Base-by-base conservation (phyloP, 1,284 basidiomycete species). In the Ganoderma boninense region DNA sequence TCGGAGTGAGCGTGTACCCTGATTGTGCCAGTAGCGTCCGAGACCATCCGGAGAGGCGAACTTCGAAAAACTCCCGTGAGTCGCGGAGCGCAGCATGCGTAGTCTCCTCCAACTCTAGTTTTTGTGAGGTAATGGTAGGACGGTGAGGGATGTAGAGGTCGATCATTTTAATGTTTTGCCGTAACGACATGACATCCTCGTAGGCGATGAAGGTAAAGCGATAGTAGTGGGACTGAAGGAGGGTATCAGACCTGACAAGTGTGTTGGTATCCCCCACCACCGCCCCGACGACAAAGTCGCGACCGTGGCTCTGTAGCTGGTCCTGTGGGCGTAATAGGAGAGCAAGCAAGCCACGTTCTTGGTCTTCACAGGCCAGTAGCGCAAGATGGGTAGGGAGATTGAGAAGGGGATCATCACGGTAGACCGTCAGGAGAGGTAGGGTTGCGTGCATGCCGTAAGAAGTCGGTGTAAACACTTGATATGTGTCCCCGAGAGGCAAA, bases 381-480 rank as follows among this genome's bases (percentile, higher is more conserved):
- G 69, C 72, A 32, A 69, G 49, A 38, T 65, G 67, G 2, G 69
- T 66, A 7, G 72, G 63, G 23, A 60, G n/a, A 61, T 43, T 65
- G 6, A 32, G 46, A 11, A 62, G 46, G n/a, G 44, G 38, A 13
- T 71, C 54, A 20, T 40, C 18, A n/a, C 26, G 57, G 4, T 65
- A 54, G 11, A 70, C 60, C 2, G 43, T 29, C 35, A 73, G 49
- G 20, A 73, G 60, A 0, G 72, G 72, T 23, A 71, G 57, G 4
- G 56, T 57, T 14, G 68, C 66, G 40, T 62, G 65, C n/a, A 73
- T 65, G 14, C 69, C 69, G n/a, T 73, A 69, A 11, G 72, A 64
- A 5, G 72, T 73, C 18, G 60, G 44, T 4, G 64, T 69, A 49
- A 64, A 73, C 23, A 54, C 4, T 23, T 69, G 40, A 54, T 67